Conservation (phyloP, 768 basidiomycete species). For the Psilocybe sp. region DNA sequence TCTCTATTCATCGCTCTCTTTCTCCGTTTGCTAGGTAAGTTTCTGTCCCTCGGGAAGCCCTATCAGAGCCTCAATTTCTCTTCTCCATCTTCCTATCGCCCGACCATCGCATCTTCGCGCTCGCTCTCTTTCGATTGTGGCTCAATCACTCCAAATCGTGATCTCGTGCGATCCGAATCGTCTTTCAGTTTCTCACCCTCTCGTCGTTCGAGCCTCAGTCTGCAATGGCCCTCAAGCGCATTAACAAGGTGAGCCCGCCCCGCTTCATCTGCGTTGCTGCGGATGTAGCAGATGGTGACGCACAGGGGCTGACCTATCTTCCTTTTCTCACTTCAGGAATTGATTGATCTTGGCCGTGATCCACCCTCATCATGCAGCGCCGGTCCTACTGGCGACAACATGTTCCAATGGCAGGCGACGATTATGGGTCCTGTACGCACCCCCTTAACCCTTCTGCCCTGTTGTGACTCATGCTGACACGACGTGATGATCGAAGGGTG, state of each 20-base stretch:
- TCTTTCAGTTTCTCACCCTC: slow-evolving; percentile 27
- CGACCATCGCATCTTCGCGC: slow-evolving; percentile 27
- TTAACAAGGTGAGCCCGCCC: slow-evolving; percentile 80
- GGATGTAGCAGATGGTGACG: slow-evolving; percentile 6
- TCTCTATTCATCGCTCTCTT: slow-evolving; percentile 20
- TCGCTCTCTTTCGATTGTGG: slow-evolving; percentile 13
- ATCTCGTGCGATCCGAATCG: slow-evolving; percentile 43
- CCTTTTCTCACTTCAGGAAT: slow-evolving; percentile 62
- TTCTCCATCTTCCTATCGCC: slow-evolving; percentile 24
- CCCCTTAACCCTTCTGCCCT: slow-evolving; percentile 2
- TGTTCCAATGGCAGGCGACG: slow-evolving; percentile 99
- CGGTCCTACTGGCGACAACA: slow-evolving; percentile 95
- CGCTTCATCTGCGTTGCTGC: slow-evolving; percentile 10
- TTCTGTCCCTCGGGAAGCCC: slow-evolving; percentile 2
- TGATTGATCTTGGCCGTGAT: slow-evolving; percentile 98
- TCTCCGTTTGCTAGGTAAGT: slow-evolving; percentile 32
- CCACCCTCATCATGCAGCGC: slow-evolving; percentile 99
- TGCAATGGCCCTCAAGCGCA: slow-evolving; percentile 95
- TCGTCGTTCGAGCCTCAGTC: slow-evolving; percentile 21
- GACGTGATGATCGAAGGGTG: slow-evolving; percentile 54
- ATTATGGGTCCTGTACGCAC: slow-evolving; percentile 96
- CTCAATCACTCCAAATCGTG: slow-evolving; percentile 26
- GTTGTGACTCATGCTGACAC: slow-evolving; percentile 24
- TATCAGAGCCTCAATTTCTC: slow-evolving; percentile 14
- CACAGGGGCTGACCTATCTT: slow-evolving; percentile 14